Conservation (phyloP, 78 protist genomes). For the Dictyostelium brefeldianum region DNA sequence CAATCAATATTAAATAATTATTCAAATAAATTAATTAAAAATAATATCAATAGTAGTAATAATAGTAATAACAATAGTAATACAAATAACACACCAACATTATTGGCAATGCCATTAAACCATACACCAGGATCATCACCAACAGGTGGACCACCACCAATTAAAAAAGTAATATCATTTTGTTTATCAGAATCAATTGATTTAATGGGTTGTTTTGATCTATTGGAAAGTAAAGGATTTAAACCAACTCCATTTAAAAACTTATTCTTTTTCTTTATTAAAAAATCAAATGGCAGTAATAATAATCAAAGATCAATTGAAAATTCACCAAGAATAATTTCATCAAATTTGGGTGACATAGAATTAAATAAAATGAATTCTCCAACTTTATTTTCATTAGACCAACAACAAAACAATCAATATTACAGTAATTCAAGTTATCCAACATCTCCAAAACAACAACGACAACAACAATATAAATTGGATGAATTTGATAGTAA, state of each 20-base stretch:
- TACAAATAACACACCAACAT: neutral
- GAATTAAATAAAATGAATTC: neutral
- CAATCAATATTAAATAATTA: neutral
- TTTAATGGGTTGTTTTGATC: neutral
- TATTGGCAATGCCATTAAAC: neutral
- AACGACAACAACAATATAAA: neutral
- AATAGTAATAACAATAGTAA: no score
- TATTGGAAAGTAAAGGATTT: neutral
- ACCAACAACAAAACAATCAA: neutral
- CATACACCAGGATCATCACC: neutral
- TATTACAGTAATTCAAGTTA: no score
- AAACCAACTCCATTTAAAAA: constrained; percentile 15
- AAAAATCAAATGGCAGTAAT: neutral
- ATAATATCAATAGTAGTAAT: no score
- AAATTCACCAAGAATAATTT: neutral
- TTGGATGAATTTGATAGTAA: neutral
- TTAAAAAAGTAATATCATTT: constrained; percentile 23
- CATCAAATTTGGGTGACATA: neutral
- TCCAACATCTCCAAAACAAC: neutral
- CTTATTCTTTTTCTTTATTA: neutral
- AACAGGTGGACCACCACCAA: neutral
- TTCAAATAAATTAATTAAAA: neutral
- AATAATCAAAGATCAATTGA: neutral
- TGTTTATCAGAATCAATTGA: constrained; percentile 22
- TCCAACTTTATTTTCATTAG: neutral